Evolutionary conservation across 176 grass and related monocot genomes (phyloP), one percentile per base, ranked within the genome.

Genomic region (Lolium perenne): DNA sequence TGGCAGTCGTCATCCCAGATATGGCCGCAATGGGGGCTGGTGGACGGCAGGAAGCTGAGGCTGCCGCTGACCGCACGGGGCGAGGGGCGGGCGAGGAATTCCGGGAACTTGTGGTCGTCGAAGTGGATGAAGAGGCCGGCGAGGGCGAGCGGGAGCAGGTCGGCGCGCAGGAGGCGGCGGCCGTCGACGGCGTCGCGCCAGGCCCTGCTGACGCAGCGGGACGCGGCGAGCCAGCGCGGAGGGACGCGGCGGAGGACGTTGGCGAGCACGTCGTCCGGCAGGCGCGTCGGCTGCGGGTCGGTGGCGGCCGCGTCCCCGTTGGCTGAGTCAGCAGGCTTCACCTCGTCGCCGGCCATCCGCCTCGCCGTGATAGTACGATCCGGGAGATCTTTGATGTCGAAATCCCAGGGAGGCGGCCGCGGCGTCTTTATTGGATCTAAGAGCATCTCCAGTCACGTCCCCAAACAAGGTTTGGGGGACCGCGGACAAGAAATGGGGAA

Each of bases 131-230:
- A 51, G 21, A 75, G 1, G 12, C 72, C 21, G n/a, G 13, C 47
- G 22, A 75, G 14, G 6, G 47, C 51, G 47, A 26, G 72, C 72
- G 12, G 72, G 72, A 75, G 46, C 46, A 75, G 47, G 72, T 75
- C 72, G n/a, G 47, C 29, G 21, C 73, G 48, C 0, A 76, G 73
- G 22, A 54, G 23, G 15, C 23, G 11, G 15, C 9, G 73, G 23
- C 13, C 47, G 49, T 76, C 49, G 23, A 54, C 8, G 73, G 9
- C 48, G 49, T 76, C 49, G 15, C 25, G 25, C 73, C 73, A 76
- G 15, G 73, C 23, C 73, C 16, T 54, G 49, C 73, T 35, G 49
- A 54, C 49, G 25, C 10, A 32, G 23, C 48, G 47, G 73, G 23
- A 76, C n/a, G 49, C 48, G 3, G 25, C 25, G 25, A 76, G 14